A percentile compares a stretch with the other conserved stretches of the same genome.
These are phyloP conservation scores for Kodamaea kakaduensis DNA, from an alignment of 805 yeast species.

Conservation along the genomic window DNA sequence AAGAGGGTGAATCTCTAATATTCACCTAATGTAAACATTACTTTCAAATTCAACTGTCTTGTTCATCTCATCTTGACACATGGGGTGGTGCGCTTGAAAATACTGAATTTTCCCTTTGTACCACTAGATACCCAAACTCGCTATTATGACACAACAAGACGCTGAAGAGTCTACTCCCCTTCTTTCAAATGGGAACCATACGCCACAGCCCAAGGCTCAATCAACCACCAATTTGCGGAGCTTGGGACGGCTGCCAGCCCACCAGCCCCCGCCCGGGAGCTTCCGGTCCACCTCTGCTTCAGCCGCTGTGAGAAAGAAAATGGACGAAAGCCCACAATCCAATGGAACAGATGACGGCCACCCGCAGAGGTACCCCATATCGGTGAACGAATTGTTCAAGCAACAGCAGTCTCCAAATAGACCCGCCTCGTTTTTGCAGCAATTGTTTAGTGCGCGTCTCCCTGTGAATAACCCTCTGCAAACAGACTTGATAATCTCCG, in stretches of 20 bases:
- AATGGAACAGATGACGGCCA: neutral
- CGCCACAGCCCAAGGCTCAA: constrained; percentile 1
- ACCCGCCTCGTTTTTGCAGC: constrained; percentile 24
- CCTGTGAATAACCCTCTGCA: constrained; percentile 29
- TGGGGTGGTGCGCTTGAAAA: no score
- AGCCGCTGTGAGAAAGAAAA: neutral
- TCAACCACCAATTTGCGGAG: constrained; percentile 5
- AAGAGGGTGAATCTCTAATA: no score
- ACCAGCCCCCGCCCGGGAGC: neutral
- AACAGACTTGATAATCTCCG: constrained; percentile 6
- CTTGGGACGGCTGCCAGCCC: neutral
- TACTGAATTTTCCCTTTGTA: no score
- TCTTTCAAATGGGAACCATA: neutral
- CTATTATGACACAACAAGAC: no score
- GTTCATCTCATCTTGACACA: no score
- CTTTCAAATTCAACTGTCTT: no score
- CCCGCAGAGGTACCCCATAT: constrained; percentile 3
- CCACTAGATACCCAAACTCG: no score
- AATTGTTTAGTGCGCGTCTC: constrained; percentile 24
- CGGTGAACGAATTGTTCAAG: constrained; percentile 2
- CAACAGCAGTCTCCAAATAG: neutral
- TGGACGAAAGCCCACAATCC: neutral
- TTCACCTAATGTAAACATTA: no score
- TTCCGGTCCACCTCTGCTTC: constrained; percentile 6
- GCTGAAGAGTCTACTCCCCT: neutral